Base-by-base conservation (phyloP, 2,329 filamentous ascomycete genomes). In the Metarhizium sp. region DNA sequence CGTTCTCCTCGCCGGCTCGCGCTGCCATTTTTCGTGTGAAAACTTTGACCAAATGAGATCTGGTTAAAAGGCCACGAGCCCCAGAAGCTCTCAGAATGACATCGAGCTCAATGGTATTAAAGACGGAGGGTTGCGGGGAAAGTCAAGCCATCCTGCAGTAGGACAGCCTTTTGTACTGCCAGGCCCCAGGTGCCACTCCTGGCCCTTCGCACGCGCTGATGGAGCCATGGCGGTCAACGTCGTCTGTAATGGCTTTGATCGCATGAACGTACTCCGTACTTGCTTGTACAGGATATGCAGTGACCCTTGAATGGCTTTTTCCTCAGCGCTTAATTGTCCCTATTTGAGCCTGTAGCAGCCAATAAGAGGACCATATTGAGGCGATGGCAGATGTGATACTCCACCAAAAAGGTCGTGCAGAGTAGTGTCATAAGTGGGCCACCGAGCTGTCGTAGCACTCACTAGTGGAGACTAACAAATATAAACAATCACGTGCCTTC, bases 1-100 rank as follows among this genome's bases (percentile, higher is more conserved):
- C 75, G 57, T 75, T 74, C 62, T 79, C 77, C 67, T 79, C 77
- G 52, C 76, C 77, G 43, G 71, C 71, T 59, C 69, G 67, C 34
- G 71, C 68, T 50, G 76, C 74, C 77, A 79, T 79, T 13, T 57
- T 69, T 47, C 5, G 6, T 10, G 8, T 6, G 6, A 4, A 14
- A 14, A 14, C 25, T 6, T 11, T 20, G 14, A n/a, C 25, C 14
- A 48, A 30, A 11, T 6, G 45, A 14, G 25, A 8, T 48, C 45
- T 14, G 25, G 45, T 30, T 20, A 8, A 10, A 20, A 45, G n/a
- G 6, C 6, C 3, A 30, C 25, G 4, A 13, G n/a, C 42, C 38
- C 38, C 4, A 45, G 18, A 45, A 10, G n/a, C 42, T 45, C 42
- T 20, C n/a, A n/a, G 16, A 48, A 29, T 38, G 18, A 2, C 7